A percentile compares a stretch with the other conserved stretches of the same genome.
These are phyloP conservation scores for Tephrocybe sp. DNA, from an alignment of 768 basidiomycete genomes.

Conservation along the genomic window DNA sequence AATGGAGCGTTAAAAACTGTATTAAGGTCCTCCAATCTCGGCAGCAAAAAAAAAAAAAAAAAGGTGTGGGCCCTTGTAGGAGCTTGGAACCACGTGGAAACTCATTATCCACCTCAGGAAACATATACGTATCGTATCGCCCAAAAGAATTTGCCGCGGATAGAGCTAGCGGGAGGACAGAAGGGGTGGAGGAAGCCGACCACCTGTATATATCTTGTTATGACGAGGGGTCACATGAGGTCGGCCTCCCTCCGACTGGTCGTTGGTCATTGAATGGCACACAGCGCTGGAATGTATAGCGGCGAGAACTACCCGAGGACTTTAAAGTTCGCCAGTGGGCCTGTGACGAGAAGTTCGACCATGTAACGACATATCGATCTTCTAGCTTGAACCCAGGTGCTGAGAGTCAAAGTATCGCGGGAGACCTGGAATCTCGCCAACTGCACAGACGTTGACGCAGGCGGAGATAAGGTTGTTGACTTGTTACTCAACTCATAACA, in stretches of 20 bases:
- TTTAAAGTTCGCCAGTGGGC: too few relatives aligned
- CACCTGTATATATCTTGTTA: background rate
- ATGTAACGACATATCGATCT: background rate
- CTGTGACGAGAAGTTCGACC: background rate
- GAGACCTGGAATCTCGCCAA: background rate
- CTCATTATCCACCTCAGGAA: background rate
- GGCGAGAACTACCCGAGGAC: too few relatives aligned
- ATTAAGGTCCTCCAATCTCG: conserved; percentile 1
- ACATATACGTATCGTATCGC: background rate
- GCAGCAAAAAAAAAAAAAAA: background rate
- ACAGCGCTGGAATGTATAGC: too few relatives aligned
- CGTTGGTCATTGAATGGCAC: background rate
- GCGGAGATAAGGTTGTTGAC: conserved; percentile 14
- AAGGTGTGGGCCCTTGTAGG: background rate
- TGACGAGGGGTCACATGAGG: too few relatives aligned
- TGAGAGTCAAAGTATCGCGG: background rate
- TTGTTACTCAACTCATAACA: background rate
- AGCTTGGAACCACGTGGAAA: background rate
- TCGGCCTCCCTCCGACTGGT: background rate
- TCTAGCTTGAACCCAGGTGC: background rate
- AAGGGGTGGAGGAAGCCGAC: background rate
- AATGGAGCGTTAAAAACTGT: background rate
- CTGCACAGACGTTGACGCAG: background rate
- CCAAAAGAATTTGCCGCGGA: too few relatives aligned
- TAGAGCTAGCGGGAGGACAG: too few relatives aligned